These are phyloP conservation scores for Cryphonectria nitschkei DNA, from an alignment of 2,329 filamentous ascomycete species.

Conservation along the genomic window DNA sequence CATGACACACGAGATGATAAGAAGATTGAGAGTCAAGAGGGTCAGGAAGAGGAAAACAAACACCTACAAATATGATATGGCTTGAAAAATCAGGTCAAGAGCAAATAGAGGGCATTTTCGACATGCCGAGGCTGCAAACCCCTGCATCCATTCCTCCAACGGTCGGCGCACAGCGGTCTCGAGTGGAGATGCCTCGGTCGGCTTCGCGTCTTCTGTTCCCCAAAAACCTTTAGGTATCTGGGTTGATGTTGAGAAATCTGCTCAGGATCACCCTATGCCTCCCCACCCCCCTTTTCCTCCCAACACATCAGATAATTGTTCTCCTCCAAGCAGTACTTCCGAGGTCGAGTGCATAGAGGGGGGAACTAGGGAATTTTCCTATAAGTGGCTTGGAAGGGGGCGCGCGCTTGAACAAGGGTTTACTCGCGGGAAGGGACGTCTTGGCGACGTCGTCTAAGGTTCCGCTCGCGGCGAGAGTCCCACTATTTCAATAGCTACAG, in stretches of 20 bases:
- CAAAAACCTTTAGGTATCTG: background rate
- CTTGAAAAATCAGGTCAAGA: background rate
- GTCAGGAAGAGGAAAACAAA: background rate
- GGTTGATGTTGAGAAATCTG: background rate
- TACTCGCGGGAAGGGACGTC: background rate
- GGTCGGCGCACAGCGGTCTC: background rate
- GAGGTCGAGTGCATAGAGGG: background rate
- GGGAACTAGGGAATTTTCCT: too few relatives aligned
- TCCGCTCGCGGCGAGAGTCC: too few relatives aligned
- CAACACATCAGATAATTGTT: background rate
- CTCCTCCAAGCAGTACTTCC: background rate
- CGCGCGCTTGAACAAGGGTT: background rate
- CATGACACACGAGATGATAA: background rate
- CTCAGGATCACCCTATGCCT: background rate
- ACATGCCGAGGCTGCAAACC: background rate
- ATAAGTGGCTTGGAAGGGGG: background rate
- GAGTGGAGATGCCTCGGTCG: slow-evolving; percentile 1
- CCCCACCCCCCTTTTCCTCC: background rate
- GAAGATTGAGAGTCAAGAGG: background rate
- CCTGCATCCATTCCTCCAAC: background rate
- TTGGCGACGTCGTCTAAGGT: background rate
- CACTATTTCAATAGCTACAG: background rate
- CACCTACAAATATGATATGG: background rate
- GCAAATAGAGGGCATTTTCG: background rate
- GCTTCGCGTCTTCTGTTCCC: background rate